Evolutionary conservation across 345 rosid genomes (phyloP).

Genomic region (Lepidium africanum): DNA sequence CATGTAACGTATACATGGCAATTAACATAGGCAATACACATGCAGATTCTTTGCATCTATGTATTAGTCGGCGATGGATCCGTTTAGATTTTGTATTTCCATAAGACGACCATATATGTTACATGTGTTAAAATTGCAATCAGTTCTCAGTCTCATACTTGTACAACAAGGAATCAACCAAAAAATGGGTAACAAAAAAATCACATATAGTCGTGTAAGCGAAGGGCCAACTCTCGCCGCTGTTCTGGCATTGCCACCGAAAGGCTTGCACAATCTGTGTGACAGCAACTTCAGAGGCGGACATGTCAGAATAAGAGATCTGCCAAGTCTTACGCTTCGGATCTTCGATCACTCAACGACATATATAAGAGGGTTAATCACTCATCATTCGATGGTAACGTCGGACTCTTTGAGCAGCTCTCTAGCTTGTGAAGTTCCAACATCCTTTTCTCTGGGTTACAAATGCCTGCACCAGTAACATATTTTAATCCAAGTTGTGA

Average conservation of each 20-base stretch:
- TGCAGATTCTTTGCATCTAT: not conserved
- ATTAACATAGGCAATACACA: not conserved
- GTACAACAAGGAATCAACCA: constrained; percentile 20
- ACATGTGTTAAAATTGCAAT: not conserved
- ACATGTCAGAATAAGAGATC: not conserved
- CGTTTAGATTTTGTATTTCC: not conserved
- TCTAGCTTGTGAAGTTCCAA: constrained; percentile 73
- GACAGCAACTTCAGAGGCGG: constrained; percentile 6
- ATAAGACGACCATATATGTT: too few species aligned
- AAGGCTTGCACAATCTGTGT: constrained; percentile 5
- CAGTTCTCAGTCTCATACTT: constrained; percentile 15
- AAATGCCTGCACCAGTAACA: constrained; percentile 51
- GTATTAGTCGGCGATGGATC: not conserved
- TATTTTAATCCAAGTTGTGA: constrained; percentile 4
- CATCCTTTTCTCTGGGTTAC: constrained; percentile 64
- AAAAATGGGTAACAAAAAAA: constrained; percentile 5
- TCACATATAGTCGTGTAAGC: not conserved
- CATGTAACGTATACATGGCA: not conserved
- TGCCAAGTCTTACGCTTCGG: not conserved
- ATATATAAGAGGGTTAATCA: not conserved
- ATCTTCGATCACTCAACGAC: not conserved
- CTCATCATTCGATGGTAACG: constrained; percentile 57
- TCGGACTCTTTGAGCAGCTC: constrained; percentile 75
- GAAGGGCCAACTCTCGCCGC: not conserved
- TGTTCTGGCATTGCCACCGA: not conserved